Base-by-base conservation (phyloP, 169 alveolate genomes). In the Cryptosporidium tyzzeri region DNA sequence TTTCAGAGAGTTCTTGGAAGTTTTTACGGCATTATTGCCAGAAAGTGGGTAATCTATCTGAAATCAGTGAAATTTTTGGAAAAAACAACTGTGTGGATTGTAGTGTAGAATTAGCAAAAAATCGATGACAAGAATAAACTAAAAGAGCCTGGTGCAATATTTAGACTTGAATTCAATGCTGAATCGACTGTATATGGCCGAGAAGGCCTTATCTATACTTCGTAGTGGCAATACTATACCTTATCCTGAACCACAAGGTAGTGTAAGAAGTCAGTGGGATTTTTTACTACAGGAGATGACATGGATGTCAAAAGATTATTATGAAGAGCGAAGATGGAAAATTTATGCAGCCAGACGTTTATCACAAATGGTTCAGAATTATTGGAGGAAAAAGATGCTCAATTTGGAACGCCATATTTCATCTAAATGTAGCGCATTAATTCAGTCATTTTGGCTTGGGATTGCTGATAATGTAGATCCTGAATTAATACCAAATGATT, bases 321-420 rank as follows among this genome's bases (percentile, higher is more conserved):
- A 92, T 70, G 95, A 93, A 85, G 96, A 93, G 84, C 85, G 93
- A 65, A 92, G 93, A 37, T 93, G 96, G 96, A 93, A 93, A 85
- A 91, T 86, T 26, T 67, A 91, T 86, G 94, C 93, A 10, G 93
- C 95, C n/a, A 73, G 75, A 74, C 69, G 93, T 55, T 75, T 93
- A 69, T 55, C 95, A 35, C 85, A 91, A 37, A 87, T 85, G 92
- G 85, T 91, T 71, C 91, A 85, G 73, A 91, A 93, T 53, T 87
- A 85, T 74, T 85, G 92, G 86, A 71, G 65, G 68, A 69, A 35
- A 59, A 80, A 48, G 67, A 80, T 62, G 89, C 70, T 80, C 37
- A 80, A 80, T 48, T 50, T 85, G 62, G 86, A 85, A 74, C 62
- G 92, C 37, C 75, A 69, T 48, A 69, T 71, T 9, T 71, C 92